Evolutionary conservation across 306 rosid species (phyloP), one percentile per base, ranked within the genome.

Genomic region (Crotalaria pallida): DNA sequence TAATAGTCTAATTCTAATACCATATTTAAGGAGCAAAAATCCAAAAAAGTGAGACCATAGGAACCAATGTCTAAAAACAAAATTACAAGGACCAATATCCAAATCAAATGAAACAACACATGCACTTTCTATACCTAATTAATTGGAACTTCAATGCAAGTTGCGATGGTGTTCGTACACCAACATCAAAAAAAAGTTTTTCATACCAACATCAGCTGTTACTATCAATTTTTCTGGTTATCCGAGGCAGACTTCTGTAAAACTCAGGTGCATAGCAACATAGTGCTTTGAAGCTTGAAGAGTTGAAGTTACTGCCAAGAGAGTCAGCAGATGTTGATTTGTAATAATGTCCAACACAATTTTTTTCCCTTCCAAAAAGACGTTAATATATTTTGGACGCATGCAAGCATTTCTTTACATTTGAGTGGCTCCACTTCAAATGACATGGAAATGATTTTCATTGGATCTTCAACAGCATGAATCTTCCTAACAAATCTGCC

Each of bases 281-380:
- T 16, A 48, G 45, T 7, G 12, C 29, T 58, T 71, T 57, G 33
- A 26, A 69, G 19, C 18, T 21, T 12, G 48, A 27, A 71, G 45
- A n/a, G 18, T 21, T 12, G 48, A 27, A 71, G 45, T 19, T 29
- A 27, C 31, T 11, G 11, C 11, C 7, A 29, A 31, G 48, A 31
- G 21, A 10, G n/a, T n/a, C n/a, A n/a, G n/a, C 22, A 44, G 50
- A 31, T n/a, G 49, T 72, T 72, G 77, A 72, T 59, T 59, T 72
- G 69, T 33, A 69, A 72, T 59, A 48, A 48, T 60, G 77, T 48
- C 69, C 77, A 48, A 49, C 61, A 59, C 41, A n/a, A n/a, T n/a
- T 2, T 6, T 50, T 60, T 59, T n/a, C 4, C 21, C n/a, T 9
- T 21, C 51, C 44, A 22, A 31, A 71, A 47, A 58, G 59, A 72